phyloP scores from a whole-genome alignment of 768 basidiomycete genomes.

The Lactarius tabidus region DNA sequence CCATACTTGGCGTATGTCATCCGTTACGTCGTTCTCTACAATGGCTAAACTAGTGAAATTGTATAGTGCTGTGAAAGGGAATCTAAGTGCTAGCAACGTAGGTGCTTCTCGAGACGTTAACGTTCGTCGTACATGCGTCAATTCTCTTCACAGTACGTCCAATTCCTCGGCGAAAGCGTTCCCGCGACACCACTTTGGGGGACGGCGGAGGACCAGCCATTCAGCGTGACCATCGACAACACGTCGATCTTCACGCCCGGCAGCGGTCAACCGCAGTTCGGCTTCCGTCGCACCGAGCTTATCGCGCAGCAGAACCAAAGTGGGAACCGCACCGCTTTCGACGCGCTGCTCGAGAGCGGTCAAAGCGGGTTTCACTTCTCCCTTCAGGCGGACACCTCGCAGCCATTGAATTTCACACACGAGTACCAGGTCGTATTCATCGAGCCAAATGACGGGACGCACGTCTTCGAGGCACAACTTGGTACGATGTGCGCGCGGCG shows the following conservation, averaged over 20 bases:
- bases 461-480: conserved; percentile 52
- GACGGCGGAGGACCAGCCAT: conserved; percentile 43
- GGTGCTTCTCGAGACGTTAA: conserved; percentile 21
- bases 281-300: conserved; percentile 57
- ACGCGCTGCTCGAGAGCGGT: conserved; percentile 41
- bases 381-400: conserved; percentile 38
- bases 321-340: conserved; percentile 32
- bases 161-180: conserved; percentile 37
- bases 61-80: conserved; percentile 55
- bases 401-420: conserved; percentile 49
- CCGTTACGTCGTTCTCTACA: too few relatives aligned
- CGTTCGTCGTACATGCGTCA: neutral
- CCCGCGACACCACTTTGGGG: conserved; percentile 50
- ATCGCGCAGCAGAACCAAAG: conserved; percentile 46
- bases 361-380: conserved; percentile 50
- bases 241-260: conserved; percentile 55
- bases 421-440: conserved; percentile 65
- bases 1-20: conserved; percentile 52
- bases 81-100: conserved; percentile 48
- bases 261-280: conserved; percentile 44
- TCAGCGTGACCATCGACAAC: conserved; percentile 54
- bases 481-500: neutral
- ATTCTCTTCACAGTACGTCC: conserved; percentile 38
- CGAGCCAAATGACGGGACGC: conserved; percentile 55
- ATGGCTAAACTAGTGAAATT: neutral